Conservation (phyloP, 2,329 filamentous ascomycete genomes). For the Daldinia eschscholtzii region DNA sequence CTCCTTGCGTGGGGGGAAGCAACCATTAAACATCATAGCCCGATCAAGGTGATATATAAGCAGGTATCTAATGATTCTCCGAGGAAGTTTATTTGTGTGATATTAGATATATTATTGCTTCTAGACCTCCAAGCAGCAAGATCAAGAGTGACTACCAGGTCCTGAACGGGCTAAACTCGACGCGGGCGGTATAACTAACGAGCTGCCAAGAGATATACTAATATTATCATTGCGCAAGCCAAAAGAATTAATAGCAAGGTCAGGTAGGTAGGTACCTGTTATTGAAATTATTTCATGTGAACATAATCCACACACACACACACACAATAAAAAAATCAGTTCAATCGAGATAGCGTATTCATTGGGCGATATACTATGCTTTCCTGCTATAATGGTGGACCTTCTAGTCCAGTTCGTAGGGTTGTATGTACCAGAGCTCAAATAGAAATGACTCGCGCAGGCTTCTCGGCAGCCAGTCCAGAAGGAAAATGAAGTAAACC, state of each 20-base stretch:
- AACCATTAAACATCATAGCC: too few relatives aligned
- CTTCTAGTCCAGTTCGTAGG: background rate
- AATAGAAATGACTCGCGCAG: constrained; percentile 23
- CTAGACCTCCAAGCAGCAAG: background rate
- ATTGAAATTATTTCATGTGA: background rate
- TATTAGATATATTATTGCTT: too few relatives aligned
- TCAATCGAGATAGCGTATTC: background rate
- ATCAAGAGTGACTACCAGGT: background rate
- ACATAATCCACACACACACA: background rate
- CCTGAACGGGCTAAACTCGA: background rate
- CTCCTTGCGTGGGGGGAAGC: too few relatives aligned
- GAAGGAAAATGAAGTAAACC: constrained; percentile 21
- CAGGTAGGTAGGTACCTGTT: background rate
- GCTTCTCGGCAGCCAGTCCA: background rate
- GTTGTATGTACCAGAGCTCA: background rate
- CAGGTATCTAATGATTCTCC: too few relatives aligned
- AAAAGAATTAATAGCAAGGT: background rate
- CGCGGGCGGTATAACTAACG: too few relatives aligned
- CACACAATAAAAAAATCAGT: background rate
- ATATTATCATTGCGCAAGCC: background rate
- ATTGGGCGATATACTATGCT: too few relatives aligned
- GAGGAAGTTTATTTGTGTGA: too few relatives aligned
- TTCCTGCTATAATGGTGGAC: background rate
- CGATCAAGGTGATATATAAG: too few relatives aligned
- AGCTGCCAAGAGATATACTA: too few relatives aligned